A percentile compares a stretch with the other conserved stretches of the same genome.
These are phyloP conservation scores for Hyaloperonospora brassicae DNA, from an alignment of 352 stramenopile species.

Conservation along the genomic window DNA sequence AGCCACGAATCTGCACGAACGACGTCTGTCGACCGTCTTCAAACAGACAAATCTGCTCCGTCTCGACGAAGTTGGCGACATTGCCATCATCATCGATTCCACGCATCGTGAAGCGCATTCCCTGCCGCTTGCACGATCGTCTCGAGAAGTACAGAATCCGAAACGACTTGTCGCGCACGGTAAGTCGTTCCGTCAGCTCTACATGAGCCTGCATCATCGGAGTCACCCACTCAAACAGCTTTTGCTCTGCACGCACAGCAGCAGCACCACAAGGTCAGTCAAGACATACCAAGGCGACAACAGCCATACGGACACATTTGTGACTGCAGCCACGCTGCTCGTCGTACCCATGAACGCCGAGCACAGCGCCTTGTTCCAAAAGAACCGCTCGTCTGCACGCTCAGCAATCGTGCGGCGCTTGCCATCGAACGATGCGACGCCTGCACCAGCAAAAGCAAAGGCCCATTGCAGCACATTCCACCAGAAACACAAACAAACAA, in stretches of 20 bases:
- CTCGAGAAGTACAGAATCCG: conserved; percentile 68
- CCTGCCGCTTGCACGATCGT: conserved; percentile 70
- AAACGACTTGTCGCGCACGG: conserved; percentile 45
- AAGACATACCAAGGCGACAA: not conserved
- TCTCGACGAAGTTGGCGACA: conserved; percentile 94
- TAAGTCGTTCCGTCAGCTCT: conserved; percentile 39
- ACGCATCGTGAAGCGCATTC: conserved; percentile 89
- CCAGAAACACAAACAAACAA: not conserved
- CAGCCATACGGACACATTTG: not conserved
- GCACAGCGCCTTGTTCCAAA: conserved; percentile 87
- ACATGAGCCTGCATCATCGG: conserved; percentile 76
- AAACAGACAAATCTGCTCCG: conserved; percentile 89
- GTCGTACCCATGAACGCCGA: conserved; percentile 44
- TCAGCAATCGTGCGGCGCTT: conserved; percentile 49
- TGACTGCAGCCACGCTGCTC: too few species aligned
- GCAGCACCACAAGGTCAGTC: conserved; percentile 3
- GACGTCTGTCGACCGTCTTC: conserved; percentile 45
- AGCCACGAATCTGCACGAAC: conserved; percentile 87
- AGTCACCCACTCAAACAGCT: conserved; percentile 68
- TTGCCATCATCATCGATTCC: conserved; percentile 87
- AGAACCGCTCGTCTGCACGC: conserved; percentile 87
- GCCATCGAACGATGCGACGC: conserved; percentile 43
- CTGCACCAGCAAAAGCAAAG: conserved; percentile 14
- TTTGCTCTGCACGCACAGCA: conserved; percentile 39
- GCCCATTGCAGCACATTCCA: too few species aligned